A percentile compares a stretch with the other conserved stretches of the same genome.
phyloP scores from a whole-genome alignment of 371 early-diverging fungal genomes.

The Mucor circinelloides region DNA sequence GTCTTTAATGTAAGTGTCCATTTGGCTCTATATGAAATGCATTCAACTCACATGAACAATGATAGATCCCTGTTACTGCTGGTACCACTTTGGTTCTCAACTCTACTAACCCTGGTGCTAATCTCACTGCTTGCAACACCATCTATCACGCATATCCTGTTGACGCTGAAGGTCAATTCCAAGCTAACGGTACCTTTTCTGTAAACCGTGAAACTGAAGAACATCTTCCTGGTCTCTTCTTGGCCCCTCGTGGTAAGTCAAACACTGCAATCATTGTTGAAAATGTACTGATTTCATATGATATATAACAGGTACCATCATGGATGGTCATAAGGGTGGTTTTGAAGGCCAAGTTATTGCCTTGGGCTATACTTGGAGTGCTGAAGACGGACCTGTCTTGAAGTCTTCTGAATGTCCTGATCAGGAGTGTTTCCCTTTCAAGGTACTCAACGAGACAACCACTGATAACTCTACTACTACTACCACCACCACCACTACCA shows the following conservation, averaged over 20 bases:
- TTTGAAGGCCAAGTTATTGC: slow-evolving; percentile 8
- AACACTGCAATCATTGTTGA: not conserved
- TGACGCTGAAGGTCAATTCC: slow-evolving; percentile 1
- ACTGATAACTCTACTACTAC: not conserved
- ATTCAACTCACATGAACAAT: not conserved
- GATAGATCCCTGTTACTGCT: slow-evolving; percentile 5
- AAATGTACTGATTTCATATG: not conserved
- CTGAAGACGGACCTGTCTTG: slow-evolving; percentile 28
- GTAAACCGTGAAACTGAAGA: slow-evolving; percentile 1
- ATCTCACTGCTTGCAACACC: not conserved
- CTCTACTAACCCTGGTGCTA: not conserved
- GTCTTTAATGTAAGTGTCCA: slow-evolving; percentile 2
- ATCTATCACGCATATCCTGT: slow-evolving; percentile 9
- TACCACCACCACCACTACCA: not conserved
- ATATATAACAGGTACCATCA: not conserved
- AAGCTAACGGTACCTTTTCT: slow-evolving; percentile 1
- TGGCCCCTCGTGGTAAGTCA: slow-evolving; percentile 8
- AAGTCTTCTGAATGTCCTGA: not conserved
- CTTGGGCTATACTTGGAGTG: not conserved
- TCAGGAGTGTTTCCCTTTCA: slow-evolving; percentile 3
- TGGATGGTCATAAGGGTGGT: not conserved
- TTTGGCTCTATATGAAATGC: not conserved
- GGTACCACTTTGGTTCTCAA: slow-evolving; percentile 4
- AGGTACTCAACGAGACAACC: not conserved
- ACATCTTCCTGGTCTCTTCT: slow-evolving; percentile 1